Percentiles rank a stretch among this genome's conserved stretches.
These are phyloP conservation scores for Phytophthora ramorum DNA, from an alignment of 352 stramenopile genomes.

Conservation along the genomic window DNA sequence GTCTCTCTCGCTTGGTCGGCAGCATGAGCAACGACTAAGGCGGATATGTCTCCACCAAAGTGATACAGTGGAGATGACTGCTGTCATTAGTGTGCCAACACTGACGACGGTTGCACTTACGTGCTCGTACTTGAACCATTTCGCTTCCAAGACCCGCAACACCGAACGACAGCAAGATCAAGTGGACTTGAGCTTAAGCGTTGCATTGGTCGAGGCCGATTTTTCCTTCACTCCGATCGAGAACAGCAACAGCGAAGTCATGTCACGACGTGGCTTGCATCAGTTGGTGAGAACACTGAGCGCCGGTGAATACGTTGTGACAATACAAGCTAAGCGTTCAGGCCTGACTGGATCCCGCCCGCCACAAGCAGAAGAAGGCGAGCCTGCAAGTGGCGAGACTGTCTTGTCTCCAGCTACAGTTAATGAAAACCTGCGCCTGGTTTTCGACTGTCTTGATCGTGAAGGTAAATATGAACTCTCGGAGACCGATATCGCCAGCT, in stretches of 20 bases:
- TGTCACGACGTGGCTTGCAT: not conserved
- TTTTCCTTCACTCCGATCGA: conserved; percentile 26
- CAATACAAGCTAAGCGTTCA: conserved; percentile 20
- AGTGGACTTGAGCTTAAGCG: conserved; percentile 17
- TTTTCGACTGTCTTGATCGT: conserved; percentile 57
- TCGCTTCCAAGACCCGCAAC: not conserved
- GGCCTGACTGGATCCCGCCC: conserved; percentile 8
- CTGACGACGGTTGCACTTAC: conserved; percentile 29
- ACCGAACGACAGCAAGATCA: not conserved
- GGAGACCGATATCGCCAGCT: conserved; percentile 28
- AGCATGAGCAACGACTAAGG: conserved; percentile 17
- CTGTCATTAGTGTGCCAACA: conserved; percentile 27
- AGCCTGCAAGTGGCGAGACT: not conserved
- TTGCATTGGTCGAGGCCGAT: conserved; percentile 34
- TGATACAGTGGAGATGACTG: conserved; percentile 6
- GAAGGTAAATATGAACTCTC: conserved; percentile 43
- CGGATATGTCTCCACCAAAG: conserved; percentile 15
- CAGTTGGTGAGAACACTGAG: conserved; percentile 40
- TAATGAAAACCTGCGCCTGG: conserved; percentile 45
- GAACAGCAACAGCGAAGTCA: not conserved
- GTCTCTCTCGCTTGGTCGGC: conserved; percentile 29
- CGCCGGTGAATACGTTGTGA: conserved; percentile 54
- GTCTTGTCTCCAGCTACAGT: conserved; percentile 18
- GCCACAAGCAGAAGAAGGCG: not conserved
- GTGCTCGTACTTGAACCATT: conserved; percentile 8